phyloP scores from a whole-genome alignment of 257 asterid genomes.

The Solanum acaule region DNA sequence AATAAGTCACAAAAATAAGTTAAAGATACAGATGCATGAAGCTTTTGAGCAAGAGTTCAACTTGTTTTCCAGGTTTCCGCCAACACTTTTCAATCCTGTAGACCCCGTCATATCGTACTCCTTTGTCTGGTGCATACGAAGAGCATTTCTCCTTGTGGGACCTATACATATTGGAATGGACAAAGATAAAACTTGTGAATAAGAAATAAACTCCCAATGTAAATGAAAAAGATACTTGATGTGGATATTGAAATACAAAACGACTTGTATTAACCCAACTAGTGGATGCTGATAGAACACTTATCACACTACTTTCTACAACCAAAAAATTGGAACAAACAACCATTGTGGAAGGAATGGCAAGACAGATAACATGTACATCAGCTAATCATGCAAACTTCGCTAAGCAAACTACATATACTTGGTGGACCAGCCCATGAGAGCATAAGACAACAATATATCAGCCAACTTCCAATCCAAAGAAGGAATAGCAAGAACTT shows the following conservation, averaged over 20 bases:
- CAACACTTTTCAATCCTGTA: conserved; percentile 92
- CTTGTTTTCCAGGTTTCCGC: conserved; percentile 77
- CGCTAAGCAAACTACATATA: neutral
- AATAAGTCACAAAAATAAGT: neutral
- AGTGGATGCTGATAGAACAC: neutral
- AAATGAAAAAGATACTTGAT: neutral
- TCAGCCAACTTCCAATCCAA: neutral
- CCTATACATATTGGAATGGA: conserved; percentile 22
- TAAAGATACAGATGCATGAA: neutral
- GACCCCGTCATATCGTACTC: conserved; percentile 88
- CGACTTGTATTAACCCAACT: neutral
- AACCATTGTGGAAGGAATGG: neutral
- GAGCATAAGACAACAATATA: neutral
- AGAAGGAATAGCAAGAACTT: neutral
- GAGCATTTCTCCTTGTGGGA: conserved; percentile 84
- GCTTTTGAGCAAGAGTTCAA: conserved; percentile 3
- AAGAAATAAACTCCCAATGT: neutral
- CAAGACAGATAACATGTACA: neutral
- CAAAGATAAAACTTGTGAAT: neutral
- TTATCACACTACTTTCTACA: neutral
- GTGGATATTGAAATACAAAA: neutral
- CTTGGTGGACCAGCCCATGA: neutral
- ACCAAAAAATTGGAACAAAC: neutral
- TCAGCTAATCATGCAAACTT: neutral
- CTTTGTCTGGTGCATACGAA: conserved; percentile 68